phyloP scores from a whole-genome alignment of 495 filamentous ascomycete species.

The Tuber melanosporum region DNA sequence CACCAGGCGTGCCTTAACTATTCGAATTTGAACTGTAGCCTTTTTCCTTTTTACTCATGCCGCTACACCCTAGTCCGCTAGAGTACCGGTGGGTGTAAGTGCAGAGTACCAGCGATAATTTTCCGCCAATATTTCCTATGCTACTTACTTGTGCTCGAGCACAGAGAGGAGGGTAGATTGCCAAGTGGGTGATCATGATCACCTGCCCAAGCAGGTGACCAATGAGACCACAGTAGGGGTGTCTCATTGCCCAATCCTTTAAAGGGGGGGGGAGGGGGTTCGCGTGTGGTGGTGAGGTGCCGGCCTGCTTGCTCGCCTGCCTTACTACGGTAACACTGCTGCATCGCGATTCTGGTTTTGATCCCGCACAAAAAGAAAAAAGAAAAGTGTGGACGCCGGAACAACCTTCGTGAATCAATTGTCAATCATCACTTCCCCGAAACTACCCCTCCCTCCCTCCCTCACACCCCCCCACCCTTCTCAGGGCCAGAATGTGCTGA shows the following conservation, averaged over 20 bases:
- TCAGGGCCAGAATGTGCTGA: neutral
- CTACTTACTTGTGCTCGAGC: neutral
- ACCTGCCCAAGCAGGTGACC: slow-evolving; percentile 5
- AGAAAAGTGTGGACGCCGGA: neutral
- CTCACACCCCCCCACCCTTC: neutral
- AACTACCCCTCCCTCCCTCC: neutral
- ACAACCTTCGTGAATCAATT: neutral
- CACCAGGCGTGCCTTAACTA: neutral
- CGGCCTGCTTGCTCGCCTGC: neutral
- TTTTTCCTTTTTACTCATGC: neutral
- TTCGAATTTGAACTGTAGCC: neutral
- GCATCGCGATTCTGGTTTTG: neutral
- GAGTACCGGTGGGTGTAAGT: neutral
- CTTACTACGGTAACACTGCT: neutral
- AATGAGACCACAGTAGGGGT: neutral
- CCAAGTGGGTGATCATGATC: slow-evolving; percentile 3
- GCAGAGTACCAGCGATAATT: neutral
- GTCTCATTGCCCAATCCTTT: neutral
- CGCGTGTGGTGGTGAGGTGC: neutral
- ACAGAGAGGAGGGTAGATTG: neutral
- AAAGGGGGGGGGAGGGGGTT: neutral
- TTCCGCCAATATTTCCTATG: neutral
- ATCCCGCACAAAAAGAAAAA: neutral
- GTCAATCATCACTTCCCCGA: neutral
- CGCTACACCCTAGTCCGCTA: neutral